Evolutionary conservation across 352 stramenopile species (phyloP).

Genomic region (Pythium monospermum): DNA sequence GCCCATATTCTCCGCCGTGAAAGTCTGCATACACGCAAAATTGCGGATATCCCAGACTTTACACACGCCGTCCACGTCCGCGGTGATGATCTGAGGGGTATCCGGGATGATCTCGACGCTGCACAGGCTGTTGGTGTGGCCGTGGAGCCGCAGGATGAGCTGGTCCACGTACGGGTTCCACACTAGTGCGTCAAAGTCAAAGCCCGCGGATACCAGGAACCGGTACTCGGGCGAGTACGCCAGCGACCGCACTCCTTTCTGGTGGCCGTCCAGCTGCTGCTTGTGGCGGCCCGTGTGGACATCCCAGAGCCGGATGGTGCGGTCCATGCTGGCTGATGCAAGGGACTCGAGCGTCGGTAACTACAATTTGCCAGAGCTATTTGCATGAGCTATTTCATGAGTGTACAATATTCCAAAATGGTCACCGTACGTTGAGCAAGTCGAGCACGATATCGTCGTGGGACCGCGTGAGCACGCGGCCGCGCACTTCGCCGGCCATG

Average conservation of each 20-base stretch:
- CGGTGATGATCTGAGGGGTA: slow-evolving; percentile 84
- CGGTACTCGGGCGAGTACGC: slow-evolving; percentile 83
- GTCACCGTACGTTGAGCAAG: slow-evolving; percentile 48
- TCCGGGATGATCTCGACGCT: slow-evolving; percentile 84
- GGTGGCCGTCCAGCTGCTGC: slow-evolving; percentile 80
- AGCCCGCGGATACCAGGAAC: slow-evolving; percentile 82
- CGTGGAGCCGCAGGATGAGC: slow-evolving; percentile 80
- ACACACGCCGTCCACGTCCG: slow-evolving; percentile 77
- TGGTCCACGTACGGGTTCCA: slow-evolving; percentile 90
- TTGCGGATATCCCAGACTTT: slow-evolving; percentile 91
- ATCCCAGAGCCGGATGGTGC: slow-evolving; percentile 87
- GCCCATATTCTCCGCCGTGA: slow-evolving; percentile 63
- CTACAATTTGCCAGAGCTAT: slow-evolving; percentile 16
- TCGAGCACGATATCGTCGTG: slow-evolving; percentile 87
- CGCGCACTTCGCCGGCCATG: slow-evolving; percentile 65
- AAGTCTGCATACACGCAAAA: slow-evolving; percentile 88
- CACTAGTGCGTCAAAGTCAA: slow-evolving; percentile 86
- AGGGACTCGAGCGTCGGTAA: slow-evolving; percentile 76
- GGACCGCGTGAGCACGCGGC: slow-evolving; percentile 56
- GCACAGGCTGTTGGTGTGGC: slow-evolving; percentile 83
- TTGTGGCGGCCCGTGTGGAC: slow-evolving; percentile 81
- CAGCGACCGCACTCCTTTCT: slow-evolving; percentile 74
- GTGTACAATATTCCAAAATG: not conserved
- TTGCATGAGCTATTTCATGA: not conserved
- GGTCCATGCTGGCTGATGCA: slow-evolving; percentile 85